Evolutionary conservation across 2,329 filamentous ascomycete species (phyloP), one percentile per base, ranked within the genome.

Genomic region (Paradendryphiella salina): DNA sequence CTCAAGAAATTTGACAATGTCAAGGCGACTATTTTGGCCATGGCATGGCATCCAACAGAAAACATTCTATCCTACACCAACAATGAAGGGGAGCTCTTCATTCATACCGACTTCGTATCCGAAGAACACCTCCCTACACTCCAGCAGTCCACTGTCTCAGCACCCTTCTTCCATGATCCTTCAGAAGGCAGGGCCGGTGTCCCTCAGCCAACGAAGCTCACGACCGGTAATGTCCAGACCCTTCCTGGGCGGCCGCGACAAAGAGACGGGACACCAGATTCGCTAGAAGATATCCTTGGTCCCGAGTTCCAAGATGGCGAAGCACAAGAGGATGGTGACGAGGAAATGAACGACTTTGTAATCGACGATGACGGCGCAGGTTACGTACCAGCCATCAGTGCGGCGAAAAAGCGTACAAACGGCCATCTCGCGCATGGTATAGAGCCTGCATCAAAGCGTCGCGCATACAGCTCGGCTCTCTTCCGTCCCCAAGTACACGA

Each of bases 321-420:
- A 40, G 67, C 59, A 9, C 83, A 83, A 57, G 62, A 63, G n/a
- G 84, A 84, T 61, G 60, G 54, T 1, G 64, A 67, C 13, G 62
- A 65, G 47, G 63, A 65, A n/a, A 73, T 74, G 55, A 88, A 90
- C 34, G 90, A 90, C 57, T 99, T 97, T 70, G 89, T 99, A 1
- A 85, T 91, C 4, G 94, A 99, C 64, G 94, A 99, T 57, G 94
- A 99, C 67, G 92, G 92, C 9, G 93, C 91, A 28, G 94, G 93
- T 34, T 97, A 97, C 73, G 82, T 85, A 1, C 84, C 79, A 7
- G 62, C 60, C 18, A 76, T 85, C 14, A 88, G 86, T 56, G 74
- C 73, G 62, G 84, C 79, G 52, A 84, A 85, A 4, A 89, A 89
- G 67, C 80, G 86, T 39, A 75, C 79, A 15, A 81, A 79, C 57